Base-by-base conservation (phyloP, 2,329 filamentous ascomycete genomes). In the Colletotrichum gloeosporioides region DNA sequence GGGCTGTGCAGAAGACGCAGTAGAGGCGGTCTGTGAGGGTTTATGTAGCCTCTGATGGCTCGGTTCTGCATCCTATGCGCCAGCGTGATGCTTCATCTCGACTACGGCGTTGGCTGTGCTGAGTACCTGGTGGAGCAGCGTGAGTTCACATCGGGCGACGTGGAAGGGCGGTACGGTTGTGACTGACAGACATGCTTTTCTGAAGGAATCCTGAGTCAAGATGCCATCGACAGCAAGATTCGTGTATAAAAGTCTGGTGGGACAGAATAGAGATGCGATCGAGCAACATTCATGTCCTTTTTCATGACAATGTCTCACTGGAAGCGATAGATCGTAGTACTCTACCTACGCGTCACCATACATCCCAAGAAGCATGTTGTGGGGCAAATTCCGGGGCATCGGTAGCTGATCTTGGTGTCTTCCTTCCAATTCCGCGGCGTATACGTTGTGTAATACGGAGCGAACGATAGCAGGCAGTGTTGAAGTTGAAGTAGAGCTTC, bases 221-320 rank as follows among this genome's bases (percentile, higher is more conserved):
- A 44, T n/a, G 18, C 0, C 1, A 12, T 1, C 3, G 5, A n/a
- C 18, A 1, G 18, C 2, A 44, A 44, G 18, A n/a, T n/a, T 44
- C 0, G 0, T n/a, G 0, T 44, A n/a, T n/a, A 2, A n/a, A 44
- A 6, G 9, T n/a, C 39, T 44, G 0, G 18, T 12, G 9, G 9
- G 18, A 10, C 16, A 44, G 18, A 6, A 12, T 2, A n/a, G 18
- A 44, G 18, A 44, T 44, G 18, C 39, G 2, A 0, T 16, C 4
- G 4, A 36, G 34, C 34, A 36, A 36, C 34, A 36, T 16, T 36
- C 34, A 36, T 36, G 15, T 36, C 34, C 34, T 36, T 36, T 36
- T 36, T 16, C 34, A 36, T 36, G 34, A 36, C 34, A 36, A 15
- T 36, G 34, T 36, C 36, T n/a, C 36, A 44, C 36, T 44, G 18